phyloP scores from a whole-genome alignment of 2,329 filamentous ascomycete species.

The Apiospora phragmitis region DNA sequence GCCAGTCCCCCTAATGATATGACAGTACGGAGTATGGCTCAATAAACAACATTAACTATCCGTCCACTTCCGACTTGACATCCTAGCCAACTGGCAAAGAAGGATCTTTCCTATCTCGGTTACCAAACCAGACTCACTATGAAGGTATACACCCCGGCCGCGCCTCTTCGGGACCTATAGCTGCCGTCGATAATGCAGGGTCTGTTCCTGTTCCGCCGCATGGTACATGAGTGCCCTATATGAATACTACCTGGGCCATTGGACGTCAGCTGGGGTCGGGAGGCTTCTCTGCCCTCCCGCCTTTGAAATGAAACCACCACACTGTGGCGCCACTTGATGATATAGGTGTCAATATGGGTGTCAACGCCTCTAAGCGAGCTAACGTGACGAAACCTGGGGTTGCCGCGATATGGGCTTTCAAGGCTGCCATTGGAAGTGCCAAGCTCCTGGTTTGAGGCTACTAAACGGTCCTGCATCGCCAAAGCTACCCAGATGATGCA shows the following conservation, averaged over 20 bases:
- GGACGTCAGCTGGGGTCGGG: not conserved
- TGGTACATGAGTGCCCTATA: not conserved
- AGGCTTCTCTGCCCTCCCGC: not conserved
- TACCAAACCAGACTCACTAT: not conserved
- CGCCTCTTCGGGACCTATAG: not conserved
- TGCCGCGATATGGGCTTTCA: not conserved
- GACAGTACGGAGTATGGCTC: not conserved
- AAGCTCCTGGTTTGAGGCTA: not conserved
- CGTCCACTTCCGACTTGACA: too few species aligned
- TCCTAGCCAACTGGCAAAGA: not conserved
- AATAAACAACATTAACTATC: not conserved
- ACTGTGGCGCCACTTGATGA: not conserved
- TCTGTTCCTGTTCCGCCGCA: not conserved
- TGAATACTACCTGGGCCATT: not conserved
- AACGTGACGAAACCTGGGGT: conserved; percentile 2
- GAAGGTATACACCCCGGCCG: not conserved
- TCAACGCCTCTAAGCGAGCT: not conserved
- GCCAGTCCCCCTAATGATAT: not conserved
- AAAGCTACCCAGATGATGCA: not conserved
- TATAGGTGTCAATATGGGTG: not conserved
- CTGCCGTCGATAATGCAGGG: not conserved
- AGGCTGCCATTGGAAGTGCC: not conserved
- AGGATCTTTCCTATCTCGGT: not conserved
- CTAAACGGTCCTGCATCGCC: not conserved
- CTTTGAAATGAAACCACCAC: not conserved